A percentile compares a stretch with the other conserved stretches of the same genome.
These are phyloP conservation scores for Raddia distichophylla DNA, from an alignment of 176 grass and related monocot species.

Conservation along the genomic window DNA sequence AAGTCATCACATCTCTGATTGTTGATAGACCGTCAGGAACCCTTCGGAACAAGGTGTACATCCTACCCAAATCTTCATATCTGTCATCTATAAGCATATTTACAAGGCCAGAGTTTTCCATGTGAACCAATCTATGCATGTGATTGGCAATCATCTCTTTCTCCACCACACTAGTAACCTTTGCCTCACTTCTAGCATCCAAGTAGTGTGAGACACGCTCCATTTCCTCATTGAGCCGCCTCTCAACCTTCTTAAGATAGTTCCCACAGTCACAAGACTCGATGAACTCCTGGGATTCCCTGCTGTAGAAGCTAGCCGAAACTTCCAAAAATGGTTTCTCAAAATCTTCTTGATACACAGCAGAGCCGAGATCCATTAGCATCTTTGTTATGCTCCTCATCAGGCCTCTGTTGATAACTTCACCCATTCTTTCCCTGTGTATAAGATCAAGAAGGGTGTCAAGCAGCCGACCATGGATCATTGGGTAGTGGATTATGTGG, in stretches of 20 bases:
- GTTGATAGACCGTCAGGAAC: conserved; percentile 84
- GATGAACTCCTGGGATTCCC: conserved; percentile 82
- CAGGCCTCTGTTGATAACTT: conserved; percentile 85
- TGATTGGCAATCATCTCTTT: conserved; percentile 98
- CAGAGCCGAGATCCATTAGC: conserved; percentile 90
- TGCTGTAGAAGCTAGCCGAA: conserved; percentile 83
- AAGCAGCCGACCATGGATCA: conserved; percentile 67
- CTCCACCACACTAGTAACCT: conserved; percentile 93
- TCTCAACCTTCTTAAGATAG: conserved; percentile 90
- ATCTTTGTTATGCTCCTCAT: conserved; percentile 94
- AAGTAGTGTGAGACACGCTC: conserved; percentile 94
- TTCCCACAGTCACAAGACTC: conserved; percentile 88
- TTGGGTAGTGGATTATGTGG: conserved; percentile 72
- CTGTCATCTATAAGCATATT: conserved; percentile 94
- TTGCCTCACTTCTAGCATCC: conserved; percentile 77
- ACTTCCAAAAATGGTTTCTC: conserved; percentile 86
- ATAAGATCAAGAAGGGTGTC: conserved; percentile 91
- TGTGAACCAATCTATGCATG: conserved; percentile 89
- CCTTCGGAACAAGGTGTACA: conserved; percentile 87
- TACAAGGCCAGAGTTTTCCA: conserved; percentile 93
- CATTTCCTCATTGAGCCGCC: conserved; percentile 91
- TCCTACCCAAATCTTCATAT: conserved; percentile 77
- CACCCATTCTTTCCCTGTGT: conserved; percentile 75
- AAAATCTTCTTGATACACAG: conserved; percentile 95
- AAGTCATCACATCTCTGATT: conserved; percentile 85